A percentile compares a stretch with the other conserved stretches of the same genome.
These are phyloP conservation scores for Linnemannia exigua DNA, from an alignment of 192 early-diverging fungal species.

Conservation along the genomic window DNA sequence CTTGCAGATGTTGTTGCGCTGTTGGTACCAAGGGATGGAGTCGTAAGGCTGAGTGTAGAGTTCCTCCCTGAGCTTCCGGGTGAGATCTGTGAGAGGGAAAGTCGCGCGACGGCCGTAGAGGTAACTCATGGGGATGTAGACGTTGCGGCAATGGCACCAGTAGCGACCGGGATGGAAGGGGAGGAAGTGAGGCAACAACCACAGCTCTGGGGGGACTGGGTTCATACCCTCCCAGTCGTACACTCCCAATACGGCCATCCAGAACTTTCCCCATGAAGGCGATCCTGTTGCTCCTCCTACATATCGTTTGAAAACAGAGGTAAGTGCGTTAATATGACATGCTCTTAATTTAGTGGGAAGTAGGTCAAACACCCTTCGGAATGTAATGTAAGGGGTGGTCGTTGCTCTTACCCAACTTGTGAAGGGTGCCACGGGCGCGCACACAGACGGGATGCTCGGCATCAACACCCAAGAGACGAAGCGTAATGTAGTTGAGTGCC, in stretches of 20 bases:
- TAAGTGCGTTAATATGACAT: neutral
- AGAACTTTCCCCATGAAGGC: conserved; percentile 99
- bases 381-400: neutral
- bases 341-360: neutral
- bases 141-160: conserved; percentile 96
- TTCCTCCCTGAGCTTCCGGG: conserved; percentile 86
- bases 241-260: conserved; percentile 90
- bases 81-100: conserved; percentile 76
- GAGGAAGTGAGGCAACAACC: conserved; percentile 84
- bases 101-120: conserved; percentile 81
- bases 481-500: conserved; percentile 91
- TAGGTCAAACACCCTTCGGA: neutral
- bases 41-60: conserved; percentile 92
- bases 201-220: conserved; percentile 95
- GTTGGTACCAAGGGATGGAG: conserved; percentile 83
- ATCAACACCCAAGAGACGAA: conserved; percentile 89
- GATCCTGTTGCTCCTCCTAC: conserved; percentile 85
- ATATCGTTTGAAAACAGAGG: neutral
- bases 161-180: conserved; percentile 92
- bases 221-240: conserved; percentile 99
- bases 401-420: conserved; percentile 73
- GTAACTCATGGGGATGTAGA: conserved; percentile 97
- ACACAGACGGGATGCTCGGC: conserved; percentile 90
- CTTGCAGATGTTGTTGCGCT: conserved; percentile 85
- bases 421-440: conserved; percentile 86